Base-by-base conservation (phyloP, 805 yeast genomes). In the Kluyveromyces siamensis region DNA sequence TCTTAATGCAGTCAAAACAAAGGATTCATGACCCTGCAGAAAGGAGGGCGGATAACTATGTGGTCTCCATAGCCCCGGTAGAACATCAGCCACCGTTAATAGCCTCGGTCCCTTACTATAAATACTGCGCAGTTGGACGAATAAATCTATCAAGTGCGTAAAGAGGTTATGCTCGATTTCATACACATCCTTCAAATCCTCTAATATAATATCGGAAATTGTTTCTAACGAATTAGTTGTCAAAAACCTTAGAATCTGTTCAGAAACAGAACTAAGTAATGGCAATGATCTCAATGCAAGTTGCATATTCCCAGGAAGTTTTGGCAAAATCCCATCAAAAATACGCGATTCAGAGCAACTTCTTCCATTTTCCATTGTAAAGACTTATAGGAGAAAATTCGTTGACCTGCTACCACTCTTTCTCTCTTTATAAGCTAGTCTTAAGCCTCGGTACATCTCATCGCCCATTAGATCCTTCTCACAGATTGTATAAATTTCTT, bases 221-320 rank as follows among this genome's bases (percentile, higher is more conserved):
- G 84, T 86, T 58, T 86, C 87, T 59, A 84, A 84, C 3, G 95
- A 84, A 5, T 84, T 84, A 25, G 77, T 73, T 8, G 87, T 84
- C 37, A 89, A 77, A 2, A 83, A 72, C 52, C 93, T 72, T 47
- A 90, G 70, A 17, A 90, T 71, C 61, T 90, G 97, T 1, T 89
- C 78, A 0, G 96, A 80, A 47, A 90, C 72, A 55, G 87, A 87
- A 60, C 89, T 96, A 51, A 90, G 67, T 1, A 87, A 76, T 0
- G 95, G 90, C 40, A 89, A 66, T 0, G 89, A 76, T 55, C 83
- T 81, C 48, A 84, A 70, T 27, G 82, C 69, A 39, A 84, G 69
- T 59, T 84, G 88, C 17, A 81, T 74, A 56, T 86, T 75, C 19
- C 63, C 50, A 1, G 73, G 71, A n/a, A 70, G 47, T 18, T 52